Percentiles rank a stretch among this genome's conserved stretches.
Evolutionary conservation across 208 protist species (phyloP).

Genomic region (Herpetomonas muscarum): DNA sequence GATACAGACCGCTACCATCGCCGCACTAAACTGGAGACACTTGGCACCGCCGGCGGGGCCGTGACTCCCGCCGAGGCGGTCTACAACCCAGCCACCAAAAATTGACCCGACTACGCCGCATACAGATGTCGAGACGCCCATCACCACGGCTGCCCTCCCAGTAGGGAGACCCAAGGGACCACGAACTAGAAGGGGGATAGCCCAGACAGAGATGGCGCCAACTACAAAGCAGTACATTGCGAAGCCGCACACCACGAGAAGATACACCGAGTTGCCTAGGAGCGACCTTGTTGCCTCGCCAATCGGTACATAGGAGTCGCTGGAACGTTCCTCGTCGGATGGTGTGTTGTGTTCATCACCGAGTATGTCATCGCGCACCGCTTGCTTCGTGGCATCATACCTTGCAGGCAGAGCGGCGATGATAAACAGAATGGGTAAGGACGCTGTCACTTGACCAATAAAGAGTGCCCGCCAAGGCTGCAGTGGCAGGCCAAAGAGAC

Average conservation of each 20-base stretch:
- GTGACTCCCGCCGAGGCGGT: conserved; percentile 58
- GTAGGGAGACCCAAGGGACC: conserved; percentile 49
- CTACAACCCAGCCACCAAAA: conserved; percentile 52
- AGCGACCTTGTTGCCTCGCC: conserved; percentile 29
- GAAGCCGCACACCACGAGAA: conserved; percentile 70
- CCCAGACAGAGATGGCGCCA: conserved; percentile 77
- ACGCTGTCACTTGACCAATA: conserved; percentile 39
- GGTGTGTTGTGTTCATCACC: not conserved
- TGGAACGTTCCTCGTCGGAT: not conserved
- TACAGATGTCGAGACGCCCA: conserved; percentile 59
- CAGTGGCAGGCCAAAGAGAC: conserved; percentile 2
- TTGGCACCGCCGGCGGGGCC: conserved; percentile 35
- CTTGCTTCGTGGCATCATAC: conserved; percentile 20
- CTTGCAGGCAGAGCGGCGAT: conserved; percentile 32
- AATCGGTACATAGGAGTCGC: conserved; percentile 18
- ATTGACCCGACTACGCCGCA: conserved; percentile 69
- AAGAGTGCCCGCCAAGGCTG: conserved; percentile 55
- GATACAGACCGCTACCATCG: conserved; percentile 45
- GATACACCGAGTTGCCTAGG: conserved; percentile 50
- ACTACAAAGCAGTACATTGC: conserved; percentile 85
- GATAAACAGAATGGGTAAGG: conserved; percentile 34
- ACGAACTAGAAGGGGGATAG: conserved; percentile 67
- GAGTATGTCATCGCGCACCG: not conserved
- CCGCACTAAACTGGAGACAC: conserved; percentile 47
- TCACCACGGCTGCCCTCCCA: conserved; percentile 29